These are phyloP conservation scores for Coniferiporia weirii DNA, from an alignment of 1,284 basidiomycete genomes.

Conservation along the genomic window DNA sequence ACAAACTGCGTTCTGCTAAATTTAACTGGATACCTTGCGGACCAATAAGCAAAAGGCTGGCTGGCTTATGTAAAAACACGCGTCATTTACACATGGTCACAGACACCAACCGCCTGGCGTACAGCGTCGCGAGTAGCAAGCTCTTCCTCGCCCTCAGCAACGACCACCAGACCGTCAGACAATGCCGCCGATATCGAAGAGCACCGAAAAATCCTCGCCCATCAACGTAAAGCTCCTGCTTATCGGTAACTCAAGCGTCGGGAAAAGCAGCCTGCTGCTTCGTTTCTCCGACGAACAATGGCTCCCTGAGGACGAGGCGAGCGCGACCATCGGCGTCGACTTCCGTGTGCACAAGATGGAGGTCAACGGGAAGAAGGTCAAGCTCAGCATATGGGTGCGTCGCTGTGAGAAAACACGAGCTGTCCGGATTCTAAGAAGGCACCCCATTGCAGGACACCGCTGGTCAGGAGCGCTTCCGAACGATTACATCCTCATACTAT, in stretches of 20 bases:
- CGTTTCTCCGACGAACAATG: conserved; percentile 97
- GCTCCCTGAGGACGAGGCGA: conserved; percentile 90
- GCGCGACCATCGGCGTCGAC: conserved; percentile 90
- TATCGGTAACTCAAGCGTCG: conserved; percentile 88
- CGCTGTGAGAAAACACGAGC: neutral
- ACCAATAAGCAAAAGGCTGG: neutral
- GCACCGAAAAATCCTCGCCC: conserved; percentile 24
- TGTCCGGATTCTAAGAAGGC: neutral
- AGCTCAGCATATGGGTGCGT: conserved; percentile 77
- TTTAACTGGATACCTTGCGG: neutral
- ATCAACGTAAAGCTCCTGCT: conserved; percentile 69
- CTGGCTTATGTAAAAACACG: neutral
- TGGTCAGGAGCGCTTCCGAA: conserved; percentile 87
- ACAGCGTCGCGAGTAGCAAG: neutral
- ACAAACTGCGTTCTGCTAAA: too few species aligned
- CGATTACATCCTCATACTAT: conserved; percentile 89
- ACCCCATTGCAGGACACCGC: conserved; percentile 72
- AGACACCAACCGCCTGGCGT: neutral
- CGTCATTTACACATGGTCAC: neutral
- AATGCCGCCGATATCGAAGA: conserved; percentile 5
- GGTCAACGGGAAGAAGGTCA: conserved; percentile 71
- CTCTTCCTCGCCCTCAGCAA: neutral
- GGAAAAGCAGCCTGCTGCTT: conserved; percentile 85
- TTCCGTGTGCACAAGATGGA: conserved; percentile 83
- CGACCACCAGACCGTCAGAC: neutral